Base-by-base conservation (phyloP, 345 rosid species). In the Cardiospermum halicacabum region DNA sequence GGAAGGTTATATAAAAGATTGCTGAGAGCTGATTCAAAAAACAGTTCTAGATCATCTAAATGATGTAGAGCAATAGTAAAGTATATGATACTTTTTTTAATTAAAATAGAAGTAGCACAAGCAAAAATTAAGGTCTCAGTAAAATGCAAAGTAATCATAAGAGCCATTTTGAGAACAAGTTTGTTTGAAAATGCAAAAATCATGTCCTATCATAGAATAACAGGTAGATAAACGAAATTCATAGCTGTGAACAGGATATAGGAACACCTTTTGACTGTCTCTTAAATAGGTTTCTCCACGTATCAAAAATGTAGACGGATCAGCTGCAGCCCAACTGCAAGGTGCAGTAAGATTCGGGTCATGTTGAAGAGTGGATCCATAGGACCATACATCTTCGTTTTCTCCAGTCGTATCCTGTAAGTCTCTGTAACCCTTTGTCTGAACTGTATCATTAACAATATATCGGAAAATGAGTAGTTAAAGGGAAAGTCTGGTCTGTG, bases 261-360 rank as follows among this genome's bases (percentile, higher is more conserved):
- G 13, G 16, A 39, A 15, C 77, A 91, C 97, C 96, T 94, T 94
- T 53, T 72, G 75, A 3, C 62, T 74, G 72, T 94, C 97, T 56
- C 73, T 71, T 47, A 94, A 60, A 75, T 89, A 91, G 69, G 69
- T 91, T 58, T 69, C 67, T 66, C 96, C 97, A 10, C 97, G 97
- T 60, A 91, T 76, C 73, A 89, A 74, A 77, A 84, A 94, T 5
- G 84, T 56, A 0, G 92, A 84, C 58, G 99, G 89, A 67, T 89
- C 93, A 0, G 84, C 88, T n/a, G 57, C 56, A 11, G 90, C 48
- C 93, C 99, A 95, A 72, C 77, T 82, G 84, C 92, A 83, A 62
- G 90, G 96, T 55, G 67, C 50, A 66, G 75, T 64, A 64, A 73
- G 75, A 74, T 36, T 74, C 5, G 89, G 56, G 42, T 91, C 99